Base-by-base conservation (phyloP, 371 early-diverging fungal genomes). In the Haplosporangium sp. region DNA sequence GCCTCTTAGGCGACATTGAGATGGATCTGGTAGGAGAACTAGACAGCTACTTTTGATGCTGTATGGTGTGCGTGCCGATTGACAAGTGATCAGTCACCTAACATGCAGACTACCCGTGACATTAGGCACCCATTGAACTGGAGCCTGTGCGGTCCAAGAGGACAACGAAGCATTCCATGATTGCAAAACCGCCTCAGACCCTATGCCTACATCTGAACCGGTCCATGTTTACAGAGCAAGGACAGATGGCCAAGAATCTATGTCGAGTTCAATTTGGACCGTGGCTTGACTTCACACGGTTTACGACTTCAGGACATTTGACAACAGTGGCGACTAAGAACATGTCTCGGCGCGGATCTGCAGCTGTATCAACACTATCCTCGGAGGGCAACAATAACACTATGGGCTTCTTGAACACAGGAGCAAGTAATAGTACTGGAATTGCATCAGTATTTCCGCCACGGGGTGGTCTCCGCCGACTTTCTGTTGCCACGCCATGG, bases 191-290 rank as follows among this genome's bases (percentile, higher is more conserved):
- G 6, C 88, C 89, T 5, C 84, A 83, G 46, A 77, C 83, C 0
- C 79, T 94, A 0, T 90, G 90, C 64, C 81, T 94, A 9, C 93
- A 93, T 67, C 84, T 94, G 67, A 89, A 91, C 55, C 87, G 93
- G 37, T 91, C 92, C 3, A 85, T 92, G 20, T 90, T 85, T 69
- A 79, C 86, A 11, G 73, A 88, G 0, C 83, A 85, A 2, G 93
- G 94, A 14, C 84, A 84, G 9, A 77, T 86, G 2, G 83, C 84
- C 69, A 94, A 93, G 81, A 92, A 93, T 73, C 82, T 83, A 11
- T 87, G 90, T 62, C 85, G 83, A 29, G 82, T 94, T 8, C 23
- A 74, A 6, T 93, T 92, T 64, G 82, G 83, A 2, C 85, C 90
- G 48, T 73, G 77, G 36, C 83, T 94, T 10, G 91, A 93, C 71